A percentile compares a stretch with the other conserved stretches of the same genome.
Evolutionary conservation across 2,329 filamentous ascomycete species (phyloP).

Genomic region (Teratosphaeria pseudoeucalypti): DNA sequence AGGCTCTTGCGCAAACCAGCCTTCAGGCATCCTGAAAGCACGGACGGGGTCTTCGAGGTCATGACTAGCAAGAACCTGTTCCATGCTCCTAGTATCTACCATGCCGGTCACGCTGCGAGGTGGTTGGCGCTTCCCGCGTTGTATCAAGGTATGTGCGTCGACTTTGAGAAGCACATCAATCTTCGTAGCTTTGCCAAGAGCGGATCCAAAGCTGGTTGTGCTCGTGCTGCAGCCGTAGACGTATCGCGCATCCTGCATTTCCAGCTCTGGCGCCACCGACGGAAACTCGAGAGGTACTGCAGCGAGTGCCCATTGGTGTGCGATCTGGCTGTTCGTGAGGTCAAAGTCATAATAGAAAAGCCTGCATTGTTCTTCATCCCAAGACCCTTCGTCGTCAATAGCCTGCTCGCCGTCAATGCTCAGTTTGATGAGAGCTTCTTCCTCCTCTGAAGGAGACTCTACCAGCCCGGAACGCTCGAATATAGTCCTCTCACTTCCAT

Average conservation of each 20-base stretch:
- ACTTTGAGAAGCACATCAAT: conserved; percentile 57
- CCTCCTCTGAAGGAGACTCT: conserved; percentile 20
- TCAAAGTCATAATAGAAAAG: conserved; percentile 60
- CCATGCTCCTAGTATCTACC: conserved; percentile 48
- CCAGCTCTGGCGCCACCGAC: conserved; percentile 42
- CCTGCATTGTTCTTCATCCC: conserved; percentile 56
- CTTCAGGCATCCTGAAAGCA: conserved; percentile 50
- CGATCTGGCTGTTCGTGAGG: conserved; percentile 36
- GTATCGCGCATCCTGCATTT: conserved; percentile 50
- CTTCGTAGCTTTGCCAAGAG: conserved; percentile 54
- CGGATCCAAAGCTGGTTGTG: conserved; percentile 46
- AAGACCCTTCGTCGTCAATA: conserved; percentile 6
- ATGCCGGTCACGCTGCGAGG: conserved; percentile 44
- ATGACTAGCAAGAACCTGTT: conserved; percentile 39
- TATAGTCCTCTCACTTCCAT: conserved; percentile 17
- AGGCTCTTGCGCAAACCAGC: conserved; percentile 57
- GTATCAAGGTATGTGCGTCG: conserved; percentile 45
- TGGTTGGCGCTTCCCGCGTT: conserved; percentile 33
- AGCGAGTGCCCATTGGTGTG: conserved; percentile 54
- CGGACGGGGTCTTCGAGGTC: conserved; percentile 41
- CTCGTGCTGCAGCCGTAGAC: conserved; percentile 59
- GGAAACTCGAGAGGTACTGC: conserved; percentile 61
- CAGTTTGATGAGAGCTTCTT: conserved; percentile 16
- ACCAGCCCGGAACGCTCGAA: conserved; percentile 14
- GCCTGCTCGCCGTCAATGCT: neutral